Percentiles rank a stretch among this genome's conserved stretches.
Evolutionary conservation across 768 basidiomycete genomes (phyloP).

Genomic region (Daedaleopsis nitida): DNA sequence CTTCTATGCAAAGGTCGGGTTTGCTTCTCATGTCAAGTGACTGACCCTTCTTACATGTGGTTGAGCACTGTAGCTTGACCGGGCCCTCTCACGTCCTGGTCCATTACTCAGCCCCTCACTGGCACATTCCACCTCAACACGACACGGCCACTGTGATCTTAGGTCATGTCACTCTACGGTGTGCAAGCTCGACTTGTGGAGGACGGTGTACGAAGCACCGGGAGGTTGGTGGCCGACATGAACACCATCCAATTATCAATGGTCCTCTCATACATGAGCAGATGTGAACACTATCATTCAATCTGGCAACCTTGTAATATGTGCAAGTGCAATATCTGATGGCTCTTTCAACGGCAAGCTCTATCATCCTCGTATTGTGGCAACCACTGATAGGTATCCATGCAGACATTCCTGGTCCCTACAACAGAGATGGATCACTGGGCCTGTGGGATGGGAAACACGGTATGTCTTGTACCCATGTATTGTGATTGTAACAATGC

Average conservation of each 20-base stretch:
- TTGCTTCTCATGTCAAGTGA: too few species aligned
- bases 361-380: too few species aligned
- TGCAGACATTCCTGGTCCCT: slow-evolving; percentile 6
- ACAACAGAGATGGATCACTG: slow-evolving; percentile 17
- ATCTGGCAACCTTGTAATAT: slow-evolving; percentile 39
- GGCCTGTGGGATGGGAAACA: not conserved
- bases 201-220: not conserved
- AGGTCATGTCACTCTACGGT: not conserved
- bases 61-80: too few species aligned
- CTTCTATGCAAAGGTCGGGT: too few species aligned
- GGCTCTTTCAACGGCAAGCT: slow-evolving; percentile 31
- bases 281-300: slow-evolving; percentile 59
- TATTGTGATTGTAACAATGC: not conserved
- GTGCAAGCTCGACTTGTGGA: not conserved
- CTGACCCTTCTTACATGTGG: too few species aligned
- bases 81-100: too few species aligned
- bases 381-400: not conserved
- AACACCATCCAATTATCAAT: not conserved
- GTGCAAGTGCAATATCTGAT: slow-evolving; percentile 48
- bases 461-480: not conserved
- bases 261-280: slow-evolving; percentile 18
- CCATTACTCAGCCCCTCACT: too few species aligned
- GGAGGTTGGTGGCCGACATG: slow-evolving; percentile 1
- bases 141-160: too few species aligned
- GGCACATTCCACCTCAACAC: too few species aligned